Percentiles rank a stretch among this genome's conserved stretches.
Conservation (phyloP, 1,139 yeast genomes). For the Saccharomyces hybrid region DNA sequence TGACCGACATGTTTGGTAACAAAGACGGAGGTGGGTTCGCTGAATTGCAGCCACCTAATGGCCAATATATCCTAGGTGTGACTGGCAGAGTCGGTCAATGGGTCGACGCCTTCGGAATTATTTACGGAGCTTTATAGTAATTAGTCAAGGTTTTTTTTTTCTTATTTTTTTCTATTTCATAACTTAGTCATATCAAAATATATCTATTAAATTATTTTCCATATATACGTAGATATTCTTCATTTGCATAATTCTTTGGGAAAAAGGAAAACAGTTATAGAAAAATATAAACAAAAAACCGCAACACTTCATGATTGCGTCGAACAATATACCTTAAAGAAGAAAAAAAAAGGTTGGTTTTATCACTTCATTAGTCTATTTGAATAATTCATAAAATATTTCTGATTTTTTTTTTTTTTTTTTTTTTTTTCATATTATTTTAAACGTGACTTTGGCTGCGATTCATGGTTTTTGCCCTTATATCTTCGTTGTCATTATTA, state of each 20-base stretch:
- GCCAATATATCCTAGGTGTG: slow-evolving; percentile 53
- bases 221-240: background rate
- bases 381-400: background rate
- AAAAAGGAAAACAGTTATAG: background rate
- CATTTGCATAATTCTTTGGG: background rate
- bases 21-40: slow-evolving; percentile 60
- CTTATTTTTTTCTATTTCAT: background rate
- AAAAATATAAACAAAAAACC: background rate
- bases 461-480: slow-evolving; percentile 2
- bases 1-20: slow-evolving; percentile 52
- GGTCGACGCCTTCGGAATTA: slow-evolving; percentile 62
- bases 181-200: background rate
- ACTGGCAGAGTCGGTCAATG: slow-evolving; percentile 60
- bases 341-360: background rate
- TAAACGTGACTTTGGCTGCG: slow-evolving; percentile 9
- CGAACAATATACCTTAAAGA: background rate
- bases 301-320: background rate
- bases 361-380: background rate
- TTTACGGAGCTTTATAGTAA: slow-evolving; percentile 22
- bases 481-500: slow-evolving; percentile 1
- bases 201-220: background rate
- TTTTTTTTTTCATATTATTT: background rate
- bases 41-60: slow-evolving; percentile 52
- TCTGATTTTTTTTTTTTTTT: slow-evolving; percentile 1
- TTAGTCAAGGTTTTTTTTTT: background rate